Percentiles rank a stretch among this genome's conserved stretches.
Evolutionary conservation across 2,329 filamentous ascomycete species (phyloP).

Genomic region (Zasmidium angulare): DNA sequence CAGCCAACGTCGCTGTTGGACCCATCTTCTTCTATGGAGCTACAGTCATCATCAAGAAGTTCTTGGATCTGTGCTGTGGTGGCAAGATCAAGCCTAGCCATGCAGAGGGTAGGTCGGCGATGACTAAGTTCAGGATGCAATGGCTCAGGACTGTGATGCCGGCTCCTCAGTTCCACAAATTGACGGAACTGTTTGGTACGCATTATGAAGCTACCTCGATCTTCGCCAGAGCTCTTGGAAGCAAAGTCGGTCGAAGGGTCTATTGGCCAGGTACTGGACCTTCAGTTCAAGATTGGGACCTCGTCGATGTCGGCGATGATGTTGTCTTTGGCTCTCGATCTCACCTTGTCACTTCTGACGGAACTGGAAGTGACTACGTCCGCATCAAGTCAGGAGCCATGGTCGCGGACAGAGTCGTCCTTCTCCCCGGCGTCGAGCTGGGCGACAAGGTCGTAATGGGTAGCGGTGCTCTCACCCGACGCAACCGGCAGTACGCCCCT

Average conservation of each 20-base stretch:
- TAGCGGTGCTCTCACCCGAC: slow-evolving; percentile 53
- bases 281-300: slow-evolving; percentile 54
- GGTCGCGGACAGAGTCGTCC: slow-evolving; percentile 57
- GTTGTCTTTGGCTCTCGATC: slow-evolving; percentile 61
- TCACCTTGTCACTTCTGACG: slow-evolving; percentile 56
- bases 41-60: slow-evolving; percentile 42
- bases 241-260: slow-evolving; percentile 52
- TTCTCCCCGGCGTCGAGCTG: slow-evolving; percentile 53
- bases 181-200: slow-evolving; percentile 54
- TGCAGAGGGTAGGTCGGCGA: slow-evolving; percentile 34
- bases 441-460: slow-evolving; percentile 54
- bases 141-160: slow-evolving; percentile 50
- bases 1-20: slow-evolving; percentile 42
- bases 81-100: slow-evolving; percentile 37
- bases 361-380: slow-evolving; percentile 49
- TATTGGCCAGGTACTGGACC: slow-evolving; percentile 61
- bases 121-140: slow-evolving; percentile 47
- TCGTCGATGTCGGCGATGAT: slow-evolving; percentile 57
- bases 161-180: slow-evolving; percentile 44
- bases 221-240: slow-evolving; percentile 53
- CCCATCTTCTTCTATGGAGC: slow-evolving; percentile 49
- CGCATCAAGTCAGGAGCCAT: slow-evolving; percentile 52
- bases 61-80: slow-evolving; percentile 38
- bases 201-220: slow-evolving; percentile 58
- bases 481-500: slow-evolving; percentile 46